Evolutionary conservation across 2,329 filamentous ascomycete genomes (phyloP), one percentile per base, ranked within the genome.

Genomic region (Chaetomium sp.): DNA sequence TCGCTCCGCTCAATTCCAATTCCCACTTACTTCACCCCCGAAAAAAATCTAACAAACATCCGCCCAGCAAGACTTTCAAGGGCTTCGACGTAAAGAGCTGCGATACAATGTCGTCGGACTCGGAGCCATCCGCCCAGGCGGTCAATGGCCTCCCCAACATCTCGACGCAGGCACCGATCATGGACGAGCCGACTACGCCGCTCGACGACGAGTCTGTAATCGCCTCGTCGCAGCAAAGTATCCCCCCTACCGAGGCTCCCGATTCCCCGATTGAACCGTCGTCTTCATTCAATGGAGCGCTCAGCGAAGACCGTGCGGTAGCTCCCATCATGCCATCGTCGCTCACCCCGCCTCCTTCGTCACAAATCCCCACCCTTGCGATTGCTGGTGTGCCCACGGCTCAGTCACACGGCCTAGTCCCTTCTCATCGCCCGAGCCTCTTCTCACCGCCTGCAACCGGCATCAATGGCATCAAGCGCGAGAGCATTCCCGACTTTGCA

Each of bases 191-290:
- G 38, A 64, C 66, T 37, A 74, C 70, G 38, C 65, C 70, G 38
- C 66, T 62, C 14, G 59, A 61, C 49, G 59, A 65, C 36, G 64
- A 65, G 7, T 59, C 62, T 6, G 49, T 65, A 27, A 55, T 64
- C 12, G 62, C 67, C 33, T 71, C 72, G 7, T 81, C 79, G 12
- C 79, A 82, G 58, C 71, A 75, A 38, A 80, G 79, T 19, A 70
- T 84, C n/a, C 77, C 78, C 9, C 80, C 79, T 1, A 84, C 80
- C n/a, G 79, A 82, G 64, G 73, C 71, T 6, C 76, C 79, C 2
- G 72, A 71, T 19, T 83, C 80, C 10, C 79, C 80, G 34, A 70
- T 76, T 59, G 77, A 80, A 48, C 71, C 73, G 5, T 67, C 69
- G 47, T 65, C 71, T 47, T 79, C 77, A 0, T 80, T 81, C 66